Evolutionary conservation across 306 rosid species (phyloP), one percentile per base, ranked within the genome.

Genomic region (Cicer arietinum): DNA sequence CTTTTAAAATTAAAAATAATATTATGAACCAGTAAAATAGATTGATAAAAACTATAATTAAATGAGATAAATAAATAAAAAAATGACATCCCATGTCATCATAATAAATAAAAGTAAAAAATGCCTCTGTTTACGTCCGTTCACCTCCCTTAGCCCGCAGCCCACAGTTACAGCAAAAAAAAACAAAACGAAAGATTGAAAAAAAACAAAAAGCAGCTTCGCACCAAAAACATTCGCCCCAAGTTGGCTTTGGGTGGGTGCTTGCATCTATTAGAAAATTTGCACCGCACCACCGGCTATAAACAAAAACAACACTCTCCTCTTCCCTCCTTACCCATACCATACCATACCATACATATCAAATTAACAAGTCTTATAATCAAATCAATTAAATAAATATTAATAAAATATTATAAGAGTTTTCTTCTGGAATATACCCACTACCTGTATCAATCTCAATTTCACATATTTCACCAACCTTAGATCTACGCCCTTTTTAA

Each of bases 401-500:
- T 17, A 57, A 47, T 51, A 10, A 59, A 30, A 67, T 0, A 11
- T 30, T 22, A 30, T 13, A 39, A 13, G 20, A 53, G 37, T 73
- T 80, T 73, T 74, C 58, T 67, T 50, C 78, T 65, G 5, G 82
- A 73, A 73, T 82, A 73, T 81, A 71, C 81, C 60, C 64, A 12
- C 69, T 39, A 39, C 54, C 22, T 47, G 39, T 20, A 40, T 44
- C 67, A 47, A 64, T 77, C 53, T 6, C 54, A 65, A 58, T 42
- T 68, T 53, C 69, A 14, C 63, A 58, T 58, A 58, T 20, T 53
- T 52, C 70, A 58, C 39, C 74, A 77, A 79, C 37, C 74, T 53
- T 6, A 86, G 88, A 84, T 86, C 90, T 86, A 40, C 44, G 73
- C 71, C 73, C 45, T 82, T 79, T 57, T 59, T 54, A 2, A 5